These are phyloP conservation scores for Dothistroma pini DNA, from an alignment of 2,329 filamentous ascomycete genomes.

Conservation along the genomic window DNA sequence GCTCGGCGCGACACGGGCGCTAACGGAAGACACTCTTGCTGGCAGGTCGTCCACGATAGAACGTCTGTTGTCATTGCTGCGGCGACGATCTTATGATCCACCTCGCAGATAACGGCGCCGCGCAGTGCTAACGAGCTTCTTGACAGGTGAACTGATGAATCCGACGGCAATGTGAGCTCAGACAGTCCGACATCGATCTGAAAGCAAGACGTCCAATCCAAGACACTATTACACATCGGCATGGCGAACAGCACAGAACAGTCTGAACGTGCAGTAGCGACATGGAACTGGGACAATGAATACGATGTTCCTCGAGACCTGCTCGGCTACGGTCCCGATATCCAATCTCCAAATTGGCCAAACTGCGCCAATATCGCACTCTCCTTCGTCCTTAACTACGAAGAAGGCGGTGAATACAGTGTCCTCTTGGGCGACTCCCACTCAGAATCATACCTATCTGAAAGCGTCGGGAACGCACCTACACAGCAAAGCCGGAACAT, in stretches of 20 bases:
- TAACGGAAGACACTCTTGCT: too few species aligned
- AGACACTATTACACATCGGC: too few species aligned
- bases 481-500: conserved; percentile 36
- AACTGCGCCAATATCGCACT: conserved; percentile 46
- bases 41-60: too few species aligned
- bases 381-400: conserved; percentile 48
- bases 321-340: conserved; percentile 28
- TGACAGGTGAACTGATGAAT: too few species aligned
- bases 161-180: too few species aligned
- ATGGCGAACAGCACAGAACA: too few species aligned
- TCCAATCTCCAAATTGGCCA: conserved; percentile 36
- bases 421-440: conserved; percentile 41
- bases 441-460: conserved; percentile 39
- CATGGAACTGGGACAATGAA: conserved; percentile 10
- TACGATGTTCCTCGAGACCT: conserved; percentile 25
- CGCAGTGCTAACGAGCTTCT: too few species aligned
- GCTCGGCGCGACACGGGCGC: background rate
- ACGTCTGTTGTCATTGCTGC: too few species aligned
- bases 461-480: conserved; percentile 31
- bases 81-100: background rate
- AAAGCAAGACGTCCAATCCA: too few species aligned
- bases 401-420: conserved; percentile 43
- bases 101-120: too few species aligned
- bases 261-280: background rate
- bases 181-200: too few species aligned